A percentile compares a stretch with the other conserved stretches of the same genome.
phyloP scores from a whole-genome alignment of 441 rosid genomes.

The Raphanus hybrid region DNA sequence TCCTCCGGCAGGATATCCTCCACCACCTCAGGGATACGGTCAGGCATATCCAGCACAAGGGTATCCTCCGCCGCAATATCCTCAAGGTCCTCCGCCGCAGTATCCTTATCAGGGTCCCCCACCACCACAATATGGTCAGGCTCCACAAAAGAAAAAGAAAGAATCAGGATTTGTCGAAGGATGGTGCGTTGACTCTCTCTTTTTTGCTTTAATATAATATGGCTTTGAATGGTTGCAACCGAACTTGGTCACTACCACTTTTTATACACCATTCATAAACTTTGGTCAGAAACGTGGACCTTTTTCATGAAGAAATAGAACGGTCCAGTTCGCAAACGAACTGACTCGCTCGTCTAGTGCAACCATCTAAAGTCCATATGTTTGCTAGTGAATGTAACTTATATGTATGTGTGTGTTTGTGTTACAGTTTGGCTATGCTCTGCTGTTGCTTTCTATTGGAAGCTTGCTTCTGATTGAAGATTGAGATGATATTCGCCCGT shows the following conservation, averaged over 20 bases:
- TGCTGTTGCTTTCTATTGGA: slow-evolving; percentile 80
- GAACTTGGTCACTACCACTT: too few species aligned
- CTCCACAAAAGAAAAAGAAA: slow-evolving; percentile 46
- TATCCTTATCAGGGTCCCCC: slow-evolving; percentile 47
- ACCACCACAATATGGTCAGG: slow-evolving; percentile 24
- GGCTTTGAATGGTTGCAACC: too few species aligned
- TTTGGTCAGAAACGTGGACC: too few species aligned
- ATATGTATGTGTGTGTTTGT: slow-evolving; percentile 7
- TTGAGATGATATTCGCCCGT: slow-evolving; percentile 19
- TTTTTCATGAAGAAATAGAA: too few species aligned
- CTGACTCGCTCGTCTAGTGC: neutral
- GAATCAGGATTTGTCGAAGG: slow-evolving; percentile 61
- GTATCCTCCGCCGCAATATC: slow-evolving; percentile 60
- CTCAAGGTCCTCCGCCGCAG: slow-evolving; percentile 41
- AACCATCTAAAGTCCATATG: neutral
- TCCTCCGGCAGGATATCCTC: slow-evolving; percentile 50
- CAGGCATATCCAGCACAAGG: slow-evolving; percentile 54
- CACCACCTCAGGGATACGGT: slow-evolving; percentile 30
- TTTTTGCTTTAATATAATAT: neutral
- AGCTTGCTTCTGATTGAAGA: slow-evolving; percentile 59
- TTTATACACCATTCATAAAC: too few species aligned
- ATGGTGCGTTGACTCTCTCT: slow-evolving; percentile 50
- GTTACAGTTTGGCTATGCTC: slow-evolving; percentile 73
- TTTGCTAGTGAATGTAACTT: slow-evolving; percentile 10
- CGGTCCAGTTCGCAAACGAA: too few species aligned